These are phyloP conservation scores for Ananas comosus DNA, from an alignment of 176 grass and related monocot genomes.

Conservation along the genomic window DNA sequence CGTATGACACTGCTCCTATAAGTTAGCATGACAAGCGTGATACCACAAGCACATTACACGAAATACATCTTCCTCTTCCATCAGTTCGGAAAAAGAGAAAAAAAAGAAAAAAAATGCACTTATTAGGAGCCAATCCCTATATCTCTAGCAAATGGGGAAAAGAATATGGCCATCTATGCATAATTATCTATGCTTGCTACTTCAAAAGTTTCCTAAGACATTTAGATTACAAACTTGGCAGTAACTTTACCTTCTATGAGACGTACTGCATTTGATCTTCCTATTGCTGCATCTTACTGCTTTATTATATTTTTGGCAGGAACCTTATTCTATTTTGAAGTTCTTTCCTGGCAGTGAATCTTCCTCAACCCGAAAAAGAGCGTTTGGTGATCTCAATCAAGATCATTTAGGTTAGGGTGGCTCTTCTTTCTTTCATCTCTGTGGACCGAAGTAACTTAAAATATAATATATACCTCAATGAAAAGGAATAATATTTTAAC, in stretches of 20 bases:
- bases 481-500: conserved; percentile 19
- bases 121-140: too few species aligned
- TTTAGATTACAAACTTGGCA: neutral
- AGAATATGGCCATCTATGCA: too few species aligned
- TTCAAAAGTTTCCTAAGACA: neutral
- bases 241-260: neutral
- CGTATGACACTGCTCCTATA: too few species aligned
- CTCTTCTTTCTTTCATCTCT: conserved; percentile 1
- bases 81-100: too few species aligned
- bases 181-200: too few species aligned
- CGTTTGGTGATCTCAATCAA: conserved; percentile 12
- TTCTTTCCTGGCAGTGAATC: conserved; percentile 48
- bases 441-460: neutral
- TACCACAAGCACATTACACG: too few species aligned
- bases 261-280: neutral
- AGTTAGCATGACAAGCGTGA: too few species aligned
- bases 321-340: conserved; percentile 60
- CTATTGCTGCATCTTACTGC: conserved; percentile 8
- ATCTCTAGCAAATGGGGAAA: too few species aligned
- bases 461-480: neutral
- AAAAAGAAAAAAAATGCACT: too few species aligned
- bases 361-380: conserved; percentile 22
- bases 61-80: too few species aligned
- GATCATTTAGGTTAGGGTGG: conserved; percentile 32
- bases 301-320: conserved; percentile 27